Base-by-base conservation (phyloP, 768 basidiomycete species). In the Nevesoporus exiguus region DNA sequence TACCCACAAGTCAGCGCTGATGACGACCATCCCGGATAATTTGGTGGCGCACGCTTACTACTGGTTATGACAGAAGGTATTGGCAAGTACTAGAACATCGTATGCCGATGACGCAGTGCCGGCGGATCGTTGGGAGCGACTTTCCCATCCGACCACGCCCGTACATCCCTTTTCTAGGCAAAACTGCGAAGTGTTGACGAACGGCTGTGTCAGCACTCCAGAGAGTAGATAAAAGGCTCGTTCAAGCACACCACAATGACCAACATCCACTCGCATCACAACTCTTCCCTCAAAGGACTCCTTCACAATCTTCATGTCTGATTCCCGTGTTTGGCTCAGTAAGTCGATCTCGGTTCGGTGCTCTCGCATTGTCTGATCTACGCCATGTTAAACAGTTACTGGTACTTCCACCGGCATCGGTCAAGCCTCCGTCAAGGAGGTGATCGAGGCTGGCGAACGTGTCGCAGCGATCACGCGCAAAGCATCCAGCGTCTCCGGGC, bases 401-500 rank as follows among this genome's bases (percentile, higher is more conserved):
- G 77, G 76, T 37, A 62, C 75, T 4, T 74, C 73, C 1, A 54
- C 72, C 1, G 75, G 76, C 17, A 71, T 79, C 33, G 76, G 77
- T 3, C 66, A 67, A 17, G 51, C 59, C 13, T 60, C 70, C 17
- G 66, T 67, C 21, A 68, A 61, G 21, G 59, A 68, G 1, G 66
- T 57, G 10, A 59, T 70, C 5, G 54, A 55, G 10, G 56, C 53
- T 14, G 69, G 68, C 3, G 69, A 71, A 42, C 61, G 66, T 40
- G 63, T 63, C 7, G 61, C 70, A 5, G 69, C 65, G 10, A 60
- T 70, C 24, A 59, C 66, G 0, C 68, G 62, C 54, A 68, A 62
- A 47, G 61, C 62, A 2, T 58, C 60, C 14, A 44, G 58, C n/a
- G 34, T 70, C 25, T 19, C 57, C 3, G 57, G 51, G 10, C 62